Conservation (phyloP, 306 rosid species). For the Vigna unguiculata region DNA sequence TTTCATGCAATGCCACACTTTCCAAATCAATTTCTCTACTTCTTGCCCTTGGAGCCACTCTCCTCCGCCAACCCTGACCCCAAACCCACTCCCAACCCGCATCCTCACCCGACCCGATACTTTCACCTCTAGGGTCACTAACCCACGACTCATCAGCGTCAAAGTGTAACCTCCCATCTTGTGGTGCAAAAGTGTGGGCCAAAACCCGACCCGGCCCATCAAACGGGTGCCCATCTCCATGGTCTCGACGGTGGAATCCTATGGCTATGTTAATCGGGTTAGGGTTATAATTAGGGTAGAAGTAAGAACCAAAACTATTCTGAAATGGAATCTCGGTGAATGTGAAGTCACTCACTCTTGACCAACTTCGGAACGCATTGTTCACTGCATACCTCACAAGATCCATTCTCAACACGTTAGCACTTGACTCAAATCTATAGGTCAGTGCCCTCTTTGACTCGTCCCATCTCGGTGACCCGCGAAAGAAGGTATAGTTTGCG, state of each 20-base stretch:
- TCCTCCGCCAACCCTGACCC: background rate
- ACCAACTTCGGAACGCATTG: slow-evolving; percentile 48
- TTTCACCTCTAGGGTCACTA: background rate
- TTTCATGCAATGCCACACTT: slow-evolving; percentile 51
- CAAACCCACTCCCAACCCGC: background rate
- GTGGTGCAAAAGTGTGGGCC: slow-evolving; percentile 48
- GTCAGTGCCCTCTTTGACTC: background rate
- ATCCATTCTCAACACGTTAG: background rate
- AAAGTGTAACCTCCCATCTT: slow-evolving; percentile 48
- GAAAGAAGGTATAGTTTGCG: slow-evolving; percentile 36
- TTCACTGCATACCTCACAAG: slow-evolving; percentile 11
- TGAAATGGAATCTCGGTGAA: background rate
- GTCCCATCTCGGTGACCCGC: slow-evolving; percentile 27
- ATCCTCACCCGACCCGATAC: background rate
- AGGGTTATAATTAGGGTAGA: background rate
- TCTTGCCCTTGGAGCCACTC: background rate
- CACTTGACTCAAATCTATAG: background rate
- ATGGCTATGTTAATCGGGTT: slow-evolving; percentile 22
- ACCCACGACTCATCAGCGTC: slow-evolving; percentile 47
- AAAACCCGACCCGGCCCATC: slow-evolving; percentile 27
- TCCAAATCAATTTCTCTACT: slow-evolving; percentile 32
- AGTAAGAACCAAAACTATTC: background rate
- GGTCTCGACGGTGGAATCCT: slow-evolving; percentile 31
- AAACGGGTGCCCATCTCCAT: slow-evolving; percentile 43
- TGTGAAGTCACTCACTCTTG: slow-evolving; percentile 15